Conservation (phyloP, 2,329 filamentous ascomycete genomes). For the Ceratocystis diversiconidia region DNA sequence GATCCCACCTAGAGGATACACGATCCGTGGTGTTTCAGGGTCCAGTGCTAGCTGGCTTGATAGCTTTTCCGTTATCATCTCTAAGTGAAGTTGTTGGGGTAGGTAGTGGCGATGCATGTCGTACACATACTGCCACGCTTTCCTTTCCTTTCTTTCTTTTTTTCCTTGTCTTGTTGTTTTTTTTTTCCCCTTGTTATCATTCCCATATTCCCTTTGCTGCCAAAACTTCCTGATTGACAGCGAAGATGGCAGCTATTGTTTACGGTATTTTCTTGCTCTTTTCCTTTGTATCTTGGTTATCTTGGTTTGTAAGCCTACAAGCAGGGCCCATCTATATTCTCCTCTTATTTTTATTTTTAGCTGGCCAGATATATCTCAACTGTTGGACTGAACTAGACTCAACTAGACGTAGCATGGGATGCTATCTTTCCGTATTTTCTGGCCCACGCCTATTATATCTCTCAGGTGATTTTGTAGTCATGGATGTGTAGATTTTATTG, state of each 20-base stretch:
- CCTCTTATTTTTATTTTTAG: neutral
- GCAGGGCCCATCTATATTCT: neutral
- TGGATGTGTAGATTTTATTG: neutral
- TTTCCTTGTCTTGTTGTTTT: neutral
- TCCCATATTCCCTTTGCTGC: too few relatives aligned
- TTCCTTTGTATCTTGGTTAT: neutral
- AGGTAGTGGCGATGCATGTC: slow-evolving; percentile 4
- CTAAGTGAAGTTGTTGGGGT: slow-evolving; percentile 18
- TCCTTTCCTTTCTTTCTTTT: neutral
- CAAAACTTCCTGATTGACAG: neutral
- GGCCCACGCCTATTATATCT: neutral
- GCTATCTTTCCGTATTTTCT: neutral
- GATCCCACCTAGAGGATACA: slow-evolving; percentile 79
- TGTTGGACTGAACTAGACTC: neutral
- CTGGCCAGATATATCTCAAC: neutral
- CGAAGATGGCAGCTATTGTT: neutral
- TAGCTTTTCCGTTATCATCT: slow-evolving; percentile 64
- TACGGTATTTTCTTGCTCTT: neutral
- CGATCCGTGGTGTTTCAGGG: slow-evolving; percentile 74
- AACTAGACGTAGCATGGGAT: too few relatives aligned
- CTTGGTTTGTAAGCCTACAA: neutral
- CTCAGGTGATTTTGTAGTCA: neutral
- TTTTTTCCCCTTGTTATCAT: slow-evolving; percentile 9
- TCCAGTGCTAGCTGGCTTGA: slow-evolving; percentile 71
- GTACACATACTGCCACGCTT: neutral